Conservation (phyloP, 2,329 filamentous ascomycete species). For the Xylariaceae sp. region DNA sequence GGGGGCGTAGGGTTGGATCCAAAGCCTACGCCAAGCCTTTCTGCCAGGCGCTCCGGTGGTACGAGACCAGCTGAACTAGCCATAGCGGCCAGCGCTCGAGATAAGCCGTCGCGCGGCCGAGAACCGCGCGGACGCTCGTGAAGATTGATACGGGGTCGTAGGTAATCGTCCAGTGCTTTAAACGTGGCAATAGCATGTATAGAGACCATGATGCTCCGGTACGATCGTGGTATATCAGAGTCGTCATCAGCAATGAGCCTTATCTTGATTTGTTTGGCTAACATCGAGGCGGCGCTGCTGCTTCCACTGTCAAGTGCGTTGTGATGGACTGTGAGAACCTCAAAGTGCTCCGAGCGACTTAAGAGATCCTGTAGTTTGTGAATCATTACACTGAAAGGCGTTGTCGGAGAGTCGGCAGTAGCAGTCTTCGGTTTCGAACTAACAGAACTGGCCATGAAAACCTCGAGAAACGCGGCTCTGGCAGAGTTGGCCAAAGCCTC, state of each 20-base stretch:
- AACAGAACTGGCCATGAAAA: constrained; percentile 79
- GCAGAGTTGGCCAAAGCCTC: constrained; percentile 60
- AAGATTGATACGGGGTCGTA: constrained; percentile 81
- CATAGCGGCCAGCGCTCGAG: constrained; percentile 69
- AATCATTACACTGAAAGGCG: constrained; percentile 84
- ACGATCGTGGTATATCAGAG: constrained; percentile 80
- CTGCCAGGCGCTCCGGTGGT: constrained; percentile 45
- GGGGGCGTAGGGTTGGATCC: constrained; percentile 38
- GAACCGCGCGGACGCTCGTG: constrained; percentile 67
- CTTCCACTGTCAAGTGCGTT: constrained; percentile 86
- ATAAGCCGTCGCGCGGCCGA: constrained; percentile 59
- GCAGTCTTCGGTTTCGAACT: constrained; percentile 62
- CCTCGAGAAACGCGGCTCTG: constrained; percentile 78
- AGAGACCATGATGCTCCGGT: constrained; percentile 94
- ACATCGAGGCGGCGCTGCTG: constrained; percentile 89
- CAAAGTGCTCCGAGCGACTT: constrained; percentile 95
- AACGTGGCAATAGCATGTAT: constrained; percentile 98
- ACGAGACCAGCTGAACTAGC: constrained; percentile 66
- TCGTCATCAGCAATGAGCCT: constrained; percentile 86
- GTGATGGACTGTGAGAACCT: constrained; percentile 92
- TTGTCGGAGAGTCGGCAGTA: constrained; percentile 65
- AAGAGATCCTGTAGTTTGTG: constrained; percentile 94
- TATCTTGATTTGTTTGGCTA: constrained; percentile 89
- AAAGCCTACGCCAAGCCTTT: constrained; percentile 39
- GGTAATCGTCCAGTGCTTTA: constrained; percentile 92